Conservation (phyloP, 345 rosid species). For the Moricandia arvensis region DNA sequence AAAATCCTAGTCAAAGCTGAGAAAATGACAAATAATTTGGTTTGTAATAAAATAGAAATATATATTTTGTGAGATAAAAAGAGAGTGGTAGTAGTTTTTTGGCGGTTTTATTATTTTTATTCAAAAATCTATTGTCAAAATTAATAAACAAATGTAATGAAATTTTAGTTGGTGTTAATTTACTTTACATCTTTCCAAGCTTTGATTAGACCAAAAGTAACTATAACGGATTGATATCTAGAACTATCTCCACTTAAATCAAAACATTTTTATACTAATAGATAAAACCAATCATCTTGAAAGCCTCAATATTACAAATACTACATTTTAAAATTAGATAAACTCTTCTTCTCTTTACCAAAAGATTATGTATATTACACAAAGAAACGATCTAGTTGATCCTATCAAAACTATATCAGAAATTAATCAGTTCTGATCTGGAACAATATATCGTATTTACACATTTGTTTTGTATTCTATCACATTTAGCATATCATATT, state of each 20-base stretch:
- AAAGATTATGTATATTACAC: not conserved
- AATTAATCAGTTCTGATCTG: not conserved
- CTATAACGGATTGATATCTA: not conserved
- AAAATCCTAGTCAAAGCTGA: not conserved
- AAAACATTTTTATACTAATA: not conserved
- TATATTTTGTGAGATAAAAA: not conserved
- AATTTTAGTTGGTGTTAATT: not conserved
- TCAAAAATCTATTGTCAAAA: not conserved
- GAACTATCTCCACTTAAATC: not conserved
- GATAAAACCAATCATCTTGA: not conserved
- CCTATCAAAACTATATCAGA: not conserved
- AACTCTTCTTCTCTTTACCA: not conserved
- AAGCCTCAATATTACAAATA: not conserved
- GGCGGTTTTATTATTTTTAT: not conserved
- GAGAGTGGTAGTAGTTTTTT: not conserved
- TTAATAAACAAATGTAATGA: not conserved
- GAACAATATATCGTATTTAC: not conserved
- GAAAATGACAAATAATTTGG: constrained; percentile 1
- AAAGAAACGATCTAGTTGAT: not conserved
- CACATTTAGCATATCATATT: not conserved
- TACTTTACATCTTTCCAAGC: not conserved
- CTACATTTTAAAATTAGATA: not conserved
- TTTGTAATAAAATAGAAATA: not conserved
- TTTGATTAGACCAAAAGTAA: not conserved
- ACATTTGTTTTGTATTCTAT: not conserved